phyloP scores from a whole-genome alignment of 495 filamentous ascomycete genomes.

The Copromyces sp. region DNA sequence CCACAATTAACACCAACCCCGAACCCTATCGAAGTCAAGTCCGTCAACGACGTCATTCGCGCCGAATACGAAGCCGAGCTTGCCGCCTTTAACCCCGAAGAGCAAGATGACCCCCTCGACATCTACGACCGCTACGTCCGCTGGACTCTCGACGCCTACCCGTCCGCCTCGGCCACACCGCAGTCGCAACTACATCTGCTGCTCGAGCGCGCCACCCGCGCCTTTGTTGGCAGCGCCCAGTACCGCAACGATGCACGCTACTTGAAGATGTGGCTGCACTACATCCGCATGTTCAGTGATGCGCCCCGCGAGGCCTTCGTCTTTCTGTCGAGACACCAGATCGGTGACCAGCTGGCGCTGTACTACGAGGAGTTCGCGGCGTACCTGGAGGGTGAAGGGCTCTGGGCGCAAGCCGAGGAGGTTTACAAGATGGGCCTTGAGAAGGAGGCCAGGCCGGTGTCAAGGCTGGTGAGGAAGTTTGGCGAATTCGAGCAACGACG shows the following conservation, averaged over 20 bases:
- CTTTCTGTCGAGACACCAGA: conserved; percentile 76
- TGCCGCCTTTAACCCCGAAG: conserved; percentile 46
- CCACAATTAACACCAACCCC: conserved; percentile 28
- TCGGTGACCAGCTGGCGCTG: conserved; percentile 81
- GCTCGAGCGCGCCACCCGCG: conserved; percentile 83
- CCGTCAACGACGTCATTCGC: conserved; percentile 64
- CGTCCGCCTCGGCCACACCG: conserved; percentile 82
- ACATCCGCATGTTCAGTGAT: conserved; percentile 87
- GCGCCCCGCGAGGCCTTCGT: conserved; percentile 84
- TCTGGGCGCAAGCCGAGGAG: conserved; percentile 90
- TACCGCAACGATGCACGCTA: conserved; percentile 96
- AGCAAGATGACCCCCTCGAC: conserved; percentile 91
- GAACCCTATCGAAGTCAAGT: conserved; percentile 58
- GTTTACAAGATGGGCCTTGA: conserved; percentile 84
- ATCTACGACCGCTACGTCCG: conserved; percentile 93
- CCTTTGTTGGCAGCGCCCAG: conserved; percentile 70
- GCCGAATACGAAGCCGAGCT: conserved; percentile 83
- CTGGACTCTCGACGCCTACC: conserved; percentile 93
- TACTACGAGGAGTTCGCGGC: conserved; percentile 96
- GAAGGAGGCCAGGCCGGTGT: conserved; percentile 70
- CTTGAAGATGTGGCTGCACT: conserved; percentile 85
- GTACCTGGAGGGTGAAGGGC: conserved; percentile 75
- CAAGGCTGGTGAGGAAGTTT: conserved; percentile 77
- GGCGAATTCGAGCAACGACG: conserved; percentile 77
- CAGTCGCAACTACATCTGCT: conserved; percentile 81